Evolutionary conservation across 176 grass and related monocot species (phyloP), one percentile per base, ranked within the genome.

Genomic region (Panicum miliaceum): DNA sequence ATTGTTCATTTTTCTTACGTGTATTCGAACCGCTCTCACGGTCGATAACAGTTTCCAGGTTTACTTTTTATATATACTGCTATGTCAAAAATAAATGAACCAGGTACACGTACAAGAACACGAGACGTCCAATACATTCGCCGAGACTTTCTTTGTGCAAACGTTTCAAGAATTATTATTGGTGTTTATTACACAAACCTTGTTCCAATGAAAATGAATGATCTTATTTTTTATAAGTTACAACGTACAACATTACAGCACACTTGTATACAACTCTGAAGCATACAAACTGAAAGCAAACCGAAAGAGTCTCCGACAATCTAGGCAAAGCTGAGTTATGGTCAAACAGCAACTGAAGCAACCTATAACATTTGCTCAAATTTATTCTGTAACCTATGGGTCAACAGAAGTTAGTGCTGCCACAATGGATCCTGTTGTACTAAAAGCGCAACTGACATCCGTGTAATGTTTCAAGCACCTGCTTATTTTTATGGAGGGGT

Each of bases 341-440:
- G 26, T 77, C 14, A 86, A 82, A 77, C 56, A 85, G 76, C 34
- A 81, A 79, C 26, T 13, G 29, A 82, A 82, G 36, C 36, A 47
- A 86, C 79, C 66, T 90, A 78, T 71, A 82, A 12, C 46, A 48
- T 40, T 42, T 34, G n/a, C 19, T 14, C 13, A 45, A 57, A 65
- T 51, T 51, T 12, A 66, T 38, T 65, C 65, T 76, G 69, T 52
- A 60, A 71, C 79, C 74, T 82, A 89, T 47, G 53, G 68, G 53
- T 92, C 84, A 50, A 90, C 87, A 75, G 85, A 92, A 73, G 91
- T 94, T 84, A 98, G 78, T 58, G 91, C 96, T 34, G 91, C 93
- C 71, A 98, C 72, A 64, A 92, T 89, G 19, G 93, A 87, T 68
- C 93, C 96, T 64, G 91, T 98, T 46, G 96, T 98, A 35, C 86